Percentiles rank a stretch among this genome's conserved stretches.
These are phyloP conservation scores for Kokia cookei DNA, from an alignment of 441 rosid species.

Conservation along the genomic window DNA sequence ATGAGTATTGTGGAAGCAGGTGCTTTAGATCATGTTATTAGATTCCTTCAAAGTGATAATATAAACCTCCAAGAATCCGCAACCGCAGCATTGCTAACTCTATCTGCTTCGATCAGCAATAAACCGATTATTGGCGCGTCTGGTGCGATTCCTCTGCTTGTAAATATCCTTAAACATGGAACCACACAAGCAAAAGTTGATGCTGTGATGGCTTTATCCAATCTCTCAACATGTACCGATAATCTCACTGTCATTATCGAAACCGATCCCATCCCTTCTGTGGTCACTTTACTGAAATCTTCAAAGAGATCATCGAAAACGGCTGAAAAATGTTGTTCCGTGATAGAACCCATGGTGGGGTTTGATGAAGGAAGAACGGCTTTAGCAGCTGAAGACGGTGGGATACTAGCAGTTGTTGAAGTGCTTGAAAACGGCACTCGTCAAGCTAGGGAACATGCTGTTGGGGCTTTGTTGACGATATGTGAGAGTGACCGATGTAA, in stretches of 20 bases:
- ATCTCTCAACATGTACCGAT: constrained; percentile 61
- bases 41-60: constrained; percentile 58
- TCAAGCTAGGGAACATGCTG: constrained; percentile 83
- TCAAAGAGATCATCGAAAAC: constrained; percentile 72
- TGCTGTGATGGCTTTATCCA: constrained; percentile 71
- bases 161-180: constrained; percentile 55
- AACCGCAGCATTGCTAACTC: constrained; percentile 78
- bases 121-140: constrained; percentile 72
- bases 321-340: constrained; percentile 80
- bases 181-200: constrained; percentile 77
- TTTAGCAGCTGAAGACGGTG: constrained; percentile 62
- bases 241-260: constrained; percentile 46
- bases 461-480: constrained; percentile 67
- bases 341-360: constrained; percentile 65
- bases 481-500: constrained; percentile 81
- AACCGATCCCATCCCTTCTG: constrained; percentile 53
- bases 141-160: constrained; percentile 80
- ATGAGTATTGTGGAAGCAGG: constrained; percentile 78
- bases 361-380: constrained; percentile 68
- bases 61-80: constrained; percentile 66
- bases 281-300: constrained; percentile 54
- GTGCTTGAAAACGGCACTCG: constrained; percentile 79
- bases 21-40: constrained; percentile 66
- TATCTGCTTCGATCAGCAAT: constrained; percentile 73
- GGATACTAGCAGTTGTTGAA: constrained; percentile 76